Conservation (phyloP, 345 rosid species). For the Pistacia atlantica region DNA sequence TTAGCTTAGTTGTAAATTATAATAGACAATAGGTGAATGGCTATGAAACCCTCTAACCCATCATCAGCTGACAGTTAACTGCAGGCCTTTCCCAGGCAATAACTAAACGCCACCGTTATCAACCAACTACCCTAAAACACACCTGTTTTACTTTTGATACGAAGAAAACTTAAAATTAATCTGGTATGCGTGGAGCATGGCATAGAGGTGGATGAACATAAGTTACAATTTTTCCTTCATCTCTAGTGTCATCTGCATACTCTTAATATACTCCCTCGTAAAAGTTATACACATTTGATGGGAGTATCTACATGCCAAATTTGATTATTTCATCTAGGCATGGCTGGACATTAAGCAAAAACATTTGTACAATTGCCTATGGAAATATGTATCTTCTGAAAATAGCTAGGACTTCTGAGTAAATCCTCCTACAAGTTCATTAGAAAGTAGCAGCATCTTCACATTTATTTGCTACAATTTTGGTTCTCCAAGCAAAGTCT, state of each 20-base stretch:
- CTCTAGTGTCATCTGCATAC: too few species aligned
- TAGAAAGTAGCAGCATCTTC: neutral
- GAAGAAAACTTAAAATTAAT: too few species aligned
- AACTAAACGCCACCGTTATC: too few species aligned
- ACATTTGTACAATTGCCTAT: constrained; percentile 24
- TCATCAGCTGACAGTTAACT: too few species aligned
- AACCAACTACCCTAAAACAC: too few species aligned
- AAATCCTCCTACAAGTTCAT: neutral
- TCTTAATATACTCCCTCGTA: neutral
- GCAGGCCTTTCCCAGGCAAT: too few species aligned
- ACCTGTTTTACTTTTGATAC: too few species aligned
- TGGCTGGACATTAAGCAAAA: neutral
- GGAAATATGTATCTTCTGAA: neutral
- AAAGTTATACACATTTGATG: neutral
- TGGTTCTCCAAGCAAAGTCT: neutral
- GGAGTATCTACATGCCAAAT: neutral
- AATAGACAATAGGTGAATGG: too few species aligned
- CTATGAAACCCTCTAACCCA: too few species aligned
- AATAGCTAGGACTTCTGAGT: neutral
- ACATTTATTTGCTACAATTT: neutral
- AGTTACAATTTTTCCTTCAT: neutral
- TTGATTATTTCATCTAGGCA: constrained; percentile 10
- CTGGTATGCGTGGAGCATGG: neutral
- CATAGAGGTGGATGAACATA: neutral
- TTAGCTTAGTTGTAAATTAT: too few species aligned